A percentile compares a stretch with the other conserved stretches of the same genome.
Evolutionary conservation across 306 rosid species (phyloP).

Genomic region (Herpetospermum pedunculosum): DNA sequence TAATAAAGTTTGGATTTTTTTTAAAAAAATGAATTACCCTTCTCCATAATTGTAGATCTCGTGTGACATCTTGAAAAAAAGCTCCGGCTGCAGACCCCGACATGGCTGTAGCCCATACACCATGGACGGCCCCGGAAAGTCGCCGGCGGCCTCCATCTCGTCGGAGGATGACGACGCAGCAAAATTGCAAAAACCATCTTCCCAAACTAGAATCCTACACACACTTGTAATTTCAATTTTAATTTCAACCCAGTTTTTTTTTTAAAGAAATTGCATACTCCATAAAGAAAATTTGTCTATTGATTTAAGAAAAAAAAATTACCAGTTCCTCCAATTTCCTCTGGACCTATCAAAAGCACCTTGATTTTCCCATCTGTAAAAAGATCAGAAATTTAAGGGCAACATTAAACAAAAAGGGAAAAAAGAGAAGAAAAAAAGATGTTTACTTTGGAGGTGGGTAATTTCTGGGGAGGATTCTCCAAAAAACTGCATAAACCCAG

Average conservation of each 20-base stretch:
- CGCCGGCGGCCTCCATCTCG: constrained; percentile 35
- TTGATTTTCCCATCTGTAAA: constrained; percentile 88
- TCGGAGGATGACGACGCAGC: constrained; percentile 53
- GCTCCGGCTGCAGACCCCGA: constrained; percentile 87
- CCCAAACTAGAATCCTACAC: constrained; percentile 93
- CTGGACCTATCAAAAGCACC: constrained; percentile 92
- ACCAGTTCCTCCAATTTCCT: constrained; percentile 99
- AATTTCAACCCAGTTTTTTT: neutral
- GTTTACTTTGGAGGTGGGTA: constrained; percentile 17
- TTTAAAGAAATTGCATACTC: too few relatives aligned
- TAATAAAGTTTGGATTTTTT: neutral
- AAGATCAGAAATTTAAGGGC: neutral
- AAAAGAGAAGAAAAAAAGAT: neutral
- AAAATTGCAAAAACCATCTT: constrained; percentile 98
- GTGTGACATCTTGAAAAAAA: constrained; percentile 99
- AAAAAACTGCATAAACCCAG: constrained; percentile 17
- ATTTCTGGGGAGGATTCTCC: constrained; percentile 15
- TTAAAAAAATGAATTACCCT: constrained; percentile 34
- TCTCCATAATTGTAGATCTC: constrained; percentile 99
- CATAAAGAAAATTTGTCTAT: too few relatives aligned
- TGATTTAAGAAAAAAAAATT: neutral
- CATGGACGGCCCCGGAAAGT: constrained; percentile 43
- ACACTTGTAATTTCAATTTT: neutral
- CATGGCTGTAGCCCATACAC: constrained; percentile 54
- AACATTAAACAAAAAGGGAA: neutral